Evolutionary conservation across 1,139 yeast species (phyloP).

Genomic region (Scheffersomyces segobiensis): DNA sequence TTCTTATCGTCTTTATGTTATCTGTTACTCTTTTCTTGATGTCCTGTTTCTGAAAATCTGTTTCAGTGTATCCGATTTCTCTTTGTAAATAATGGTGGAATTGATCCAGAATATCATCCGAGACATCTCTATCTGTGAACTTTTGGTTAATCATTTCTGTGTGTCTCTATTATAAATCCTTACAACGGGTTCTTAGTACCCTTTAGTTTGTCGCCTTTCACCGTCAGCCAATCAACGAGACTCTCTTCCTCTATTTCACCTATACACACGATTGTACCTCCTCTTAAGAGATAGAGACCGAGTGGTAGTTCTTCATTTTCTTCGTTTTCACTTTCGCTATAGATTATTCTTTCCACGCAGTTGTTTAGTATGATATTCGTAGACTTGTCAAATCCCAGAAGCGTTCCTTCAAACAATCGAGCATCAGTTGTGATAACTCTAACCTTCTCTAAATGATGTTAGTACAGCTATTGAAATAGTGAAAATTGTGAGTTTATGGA

Average conservation of each 20-base stretch:
- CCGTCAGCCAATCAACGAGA: slow-evolving; percentile 57
- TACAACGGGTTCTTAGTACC: slow-evolving; percentile 45
- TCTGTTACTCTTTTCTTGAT: neutral
- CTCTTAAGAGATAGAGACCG: slow-evolving; percentile 74
- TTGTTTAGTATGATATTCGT: slow-evolving; percentile 69
- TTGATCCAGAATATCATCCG: neutral
- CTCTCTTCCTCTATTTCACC: slow-evolving; percentile 67
- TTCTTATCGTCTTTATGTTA: neutral
- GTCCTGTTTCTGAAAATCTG: neutral
- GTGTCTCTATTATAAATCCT: neutral
- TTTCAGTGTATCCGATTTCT: neutral
- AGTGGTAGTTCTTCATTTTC: slow-evolving; percentile 50
- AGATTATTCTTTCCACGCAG: slow-evolving; percentile 56
- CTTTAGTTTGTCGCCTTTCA: slow-evolving; percentile 39
- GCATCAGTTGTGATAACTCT: slow-evolving; percentile 86
- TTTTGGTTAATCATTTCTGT: neutral
- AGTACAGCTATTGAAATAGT: slow-evolving; percentile 17
- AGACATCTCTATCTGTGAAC: neutral
- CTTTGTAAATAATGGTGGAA: neutral
- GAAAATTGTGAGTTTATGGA: neutral
- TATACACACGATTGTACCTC: slow-evolving; percentile 77
- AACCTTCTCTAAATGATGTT: slow-evolving; percentile 50
- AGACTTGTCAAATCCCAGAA: slow-evolving; percentile 80
- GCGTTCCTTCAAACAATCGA: slow-evolving; percentile 64
- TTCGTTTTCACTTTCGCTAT: slow-evolving; percentile 42